Percentiles rank a stretch among this genome's conserved stretches.
Conservation (phyloP, 1,139 yeast species). For the Spathaspora sp. region DNA sequence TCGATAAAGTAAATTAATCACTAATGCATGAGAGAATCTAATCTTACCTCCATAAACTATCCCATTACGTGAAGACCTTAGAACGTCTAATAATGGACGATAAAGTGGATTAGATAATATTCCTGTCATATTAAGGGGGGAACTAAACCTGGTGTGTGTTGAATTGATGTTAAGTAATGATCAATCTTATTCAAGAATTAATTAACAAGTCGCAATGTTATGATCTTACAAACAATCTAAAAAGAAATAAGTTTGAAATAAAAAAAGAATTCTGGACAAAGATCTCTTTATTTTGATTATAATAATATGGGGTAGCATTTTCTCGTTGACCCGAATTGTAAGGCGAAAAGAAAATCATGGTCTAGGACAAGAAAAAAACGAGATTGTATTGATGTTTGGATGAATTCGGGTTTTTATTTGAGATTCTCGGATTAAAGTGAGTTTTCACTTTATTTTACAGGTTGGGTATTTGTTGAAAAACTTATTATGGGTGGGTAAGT, state of each 20-base stretch:
- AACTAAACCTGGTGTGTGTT: background rate
- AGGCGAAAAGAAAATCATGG: background rate
- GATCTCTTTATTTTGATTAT: background rate
- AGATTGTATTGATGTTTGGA: background rate
- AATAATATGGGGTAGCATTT: conserved; percentile 1
- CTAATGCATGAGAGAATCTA: conserved; percentile 73
- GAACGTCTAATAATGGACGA: conserved; percentile 40
- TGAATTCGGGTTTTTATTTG: background rate
- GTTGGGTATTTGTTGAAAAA: background rate
- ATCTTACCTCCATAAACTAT: conserved; percentile 72
- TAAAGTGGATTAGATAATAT: conserved; percentile 28
- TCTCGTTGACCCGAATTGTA: too few species aligned
- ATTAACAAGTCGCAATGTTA: background rate
- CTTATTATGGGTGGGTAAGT: background rate
- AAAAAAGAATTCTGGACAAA: background rate
- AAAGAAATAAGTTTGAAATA: background rate
- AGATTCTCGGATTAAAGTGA: background rate
- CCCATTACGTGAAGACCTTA: conserved; percentile 50
- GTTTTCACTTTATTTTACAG: background rate
- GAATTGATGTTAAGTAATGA: background rate
- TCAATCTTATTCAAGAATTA: background rate
- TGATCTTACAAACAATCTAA: background rate
- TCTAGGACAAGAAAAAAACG: background rate
- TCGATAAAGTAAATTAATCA: conserved; percentile 58
- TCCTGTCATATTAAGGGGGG: conserved; percentile 13